A percentile compares a stretch with the other conserved stretches of the same genome.
phyloP scores from a whole-genome alignment of 257 asterid genomes.

The Fraxinus anomala region DNA sequence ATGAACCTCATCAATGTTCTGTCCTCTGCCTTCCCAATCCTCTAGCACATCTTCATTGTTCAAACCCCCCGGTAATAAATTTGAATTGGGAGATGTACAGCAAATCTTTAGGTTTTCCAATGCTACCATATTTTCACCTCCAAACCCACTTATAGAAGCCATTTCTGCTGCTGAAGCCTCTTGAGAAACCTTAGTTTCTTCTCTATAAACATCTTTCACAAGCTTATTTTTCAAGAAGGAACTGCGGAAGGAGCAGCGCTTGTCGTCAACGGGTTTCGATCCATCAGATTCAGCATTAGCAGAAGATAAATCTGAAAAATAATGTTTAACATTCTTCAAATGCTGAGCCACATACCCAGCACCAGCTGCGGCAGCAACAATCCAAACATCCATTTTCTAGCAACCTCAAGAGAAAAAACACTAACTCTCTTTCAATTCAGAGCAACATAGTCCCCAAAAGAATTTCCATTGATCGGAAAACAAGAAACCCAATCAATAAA shows the following conservation, averaged over 20 bases:
- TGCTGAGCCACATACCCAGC: conserved; percentile 69
- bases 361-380: conserved; percentile 78
- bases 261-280: conserved; percentile 34
- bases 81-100: conserved; percentile 24
- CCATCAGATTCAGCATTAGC: conserved; percentile 30
- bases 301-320: conserved; percentile 37
- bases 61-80: conserved; percentile 20
- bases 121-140: conserved; percentile 30
- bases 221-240: conserved; percentile 25
- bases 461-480: conserved; percentile 3
- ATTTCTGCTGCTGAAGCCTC: conserved; percentile 35
- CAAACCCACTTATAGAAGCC: conserved; percentile 41
- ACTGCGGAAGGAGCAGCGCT: conserved; percentile 24
- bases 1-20: conserved; percentile 29
- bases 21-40: conserved; percentile 30
- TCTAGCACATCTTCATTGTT: conserved; percentile 35
- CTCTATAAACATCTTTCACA: conserved; percentile 34
- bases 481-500: conserved; percentile 3
- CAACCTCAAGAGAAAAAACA: conserved; percentile 18
- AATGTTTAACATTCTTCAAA: conserved; percentile 51
- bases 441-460: conserved; percentile 22
- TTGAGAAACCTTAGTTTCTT: conserved; percentile 24
- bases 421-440: conserved; percentile 18
- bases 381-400: conserved; percentile 64
- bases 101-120: conserved; percentile 22